Evolutionary conservation across 2,329 filamentous ascomycete genomes (phyloP).

Genomic region (Dactylellina sp.): DNA sequence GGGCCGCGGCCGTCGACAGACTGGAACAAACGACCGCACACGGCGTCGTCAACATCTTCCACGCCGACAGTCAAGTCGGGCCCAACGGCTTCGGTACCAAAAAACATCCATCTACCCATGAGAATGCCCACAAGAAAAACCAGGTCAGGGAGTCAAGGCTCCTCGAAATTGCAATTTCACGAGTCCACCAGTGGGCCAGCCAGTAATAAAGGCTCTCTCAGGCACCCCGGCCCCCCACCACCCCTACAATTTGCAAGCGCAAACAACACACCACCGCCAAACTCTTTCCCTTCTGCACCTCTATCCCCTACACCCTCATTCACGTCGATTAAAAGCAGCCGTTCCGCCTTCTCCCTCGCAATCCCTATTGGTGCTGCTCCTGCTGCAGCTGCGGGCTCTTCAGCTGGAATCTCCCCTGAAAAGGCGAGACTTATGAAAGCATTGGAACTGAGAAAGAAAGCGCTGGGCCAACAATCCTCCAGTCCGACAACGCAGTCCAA

Average conservation of each 20-base stretch:
- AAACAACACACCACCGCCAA: slow-evolving; percentile 50
- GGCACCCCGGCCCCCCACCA: slow-evolving; percentile 58
- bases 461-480: slow-evolving; percentile 67
- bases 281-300: slow-evolving; percentile 54
- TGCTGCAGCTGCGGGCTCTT: slow-evolving; percentile 64
- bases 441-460: slow-evolving; percentile 87
- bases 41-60: slow-evolving; percentile 62
- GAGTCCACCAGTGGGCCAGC: slow-evolving; percentile 23
- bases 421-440: slow-evolving; percentile 95
- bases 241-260: slow-evolving; percentile 57
- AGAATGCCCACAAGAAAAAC: slow-evolving; percentile 72
- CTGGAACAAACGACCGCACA: slow-evolving; percentile 72
- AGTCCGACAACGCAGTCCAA: slow-evolving; percentile 52
- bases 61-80: slow-evolving; percentile 67
- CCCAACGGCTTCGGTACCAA: slow-evolving; percentile 81
- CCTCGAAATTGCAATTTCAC: slow-evolving; percentile 57
- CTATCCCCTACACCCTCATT: slow-evolving; percentile 55
- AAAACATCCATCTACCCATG: slow-evolving; percentile 74
- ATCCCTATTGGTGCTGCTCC: slow-evolving; percentile 65
- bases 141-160: slow-evolving; percentile 65
- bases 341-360: slow-evolving; percentile 63
- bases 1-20: slow-evolving; percentile 81
- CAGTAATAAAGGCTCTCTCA: slow-evolving; percentile 54
- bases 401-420: slow-evolving; percentile 77
- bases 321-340: slow-evolving; percentile 61